Percentiles rank a stretch among this genome's conserved stretches.
These are phyloP conservation scores for Nigrospora oryzae DNA, from an alignment of 2,329 filamentous ascomycete species.

Conservation along the genomic window DNA sequence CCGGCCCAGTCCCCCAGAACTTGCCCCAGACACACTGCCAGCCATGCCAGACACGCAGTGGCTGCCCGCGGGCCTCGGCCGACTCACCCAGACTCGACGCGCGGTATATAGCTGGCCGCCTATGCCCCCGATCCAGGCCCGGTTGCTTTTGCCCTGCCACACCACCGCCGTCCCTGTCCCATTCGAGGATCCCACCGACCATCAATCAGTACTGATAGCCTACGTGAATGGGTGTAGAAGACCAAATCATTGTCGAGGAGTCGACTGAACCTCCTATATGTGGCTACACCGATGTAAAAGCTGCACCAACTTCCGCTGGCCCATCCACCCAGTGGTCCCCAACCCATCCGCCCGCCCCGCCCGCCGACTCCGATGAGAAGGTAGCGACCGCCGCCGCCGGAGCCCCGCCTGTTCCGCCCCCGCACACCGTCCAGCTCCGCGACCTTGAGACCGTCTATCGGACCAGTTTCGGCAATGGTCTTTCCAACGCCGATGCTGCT, in stretches of 20 bases:
- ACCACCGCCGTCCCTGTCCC: too few species aligned
- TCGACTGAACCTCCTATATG: conserved; percentile 25
- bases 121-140: too few species aligned
- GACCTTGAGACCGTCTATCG: conserved; percentile 25
- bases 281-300: conserved; percentile 13
- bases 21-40: too few species aligned
- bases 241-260: conserved; percentile 21
- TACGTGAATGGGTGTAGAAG: conserved; percentile 24
- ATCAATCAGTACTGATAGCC: conserved; percentile 7
- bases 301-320: conserved; percentile 10
- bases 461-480: conserved; percentile 46
- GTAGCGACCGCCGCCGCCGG: too few species aligned
- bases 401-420: not conserved
- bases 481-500: conserved; percentile 54
- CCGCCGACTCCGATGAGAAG: too few species aligned
- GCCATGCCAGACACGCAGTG: too few species aligned
- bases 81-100: too few species aligned
- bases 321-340: conserved; percentile 6
- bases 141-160: too few species aligned
- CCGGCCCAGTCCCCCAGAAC: not conserved
- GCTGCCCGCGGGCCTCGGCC: too few species aligned
- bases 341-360: not conserved
- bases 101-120: too few species aligned
- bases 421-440: conserved; percentile 19
- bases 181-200: not conserved